A percentile compares a stretch with the other conserved stretches of the same genome.
These are phyloP conservation scores for Spencermartinsiella europaea DNA, from an alignment of 805 yeast species.

Conservation along the genomic window DNA sequence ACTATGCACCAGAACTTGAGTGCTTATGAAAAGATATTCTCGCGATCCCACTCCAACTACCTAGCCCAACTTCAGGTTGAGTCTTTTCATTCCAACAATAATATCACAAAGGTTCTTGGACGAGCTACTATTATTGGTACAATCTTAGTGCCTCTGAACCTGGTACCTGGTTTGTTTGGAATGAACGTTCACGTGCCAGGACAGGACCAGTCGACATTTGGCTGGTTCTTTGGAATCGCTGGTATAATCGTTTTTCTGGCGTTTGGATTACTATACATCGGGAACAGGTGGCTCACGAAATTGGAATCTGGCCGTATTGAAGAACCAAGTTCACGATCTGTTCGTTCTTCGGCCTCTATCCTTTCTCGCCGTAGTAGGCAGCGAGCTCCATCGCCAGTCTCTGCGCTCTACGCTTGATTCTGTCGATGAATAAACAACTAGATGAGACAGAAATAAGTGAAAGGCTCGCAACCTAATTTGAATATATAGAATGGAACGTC, in stretches of 20 bases:
- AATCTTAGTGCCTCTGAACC: slow-evolving; percentile 79
- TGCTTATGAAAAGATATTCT: slow-evolving; percentile 88
- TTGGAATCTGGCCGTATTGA: slow-evolving; percentile 5
- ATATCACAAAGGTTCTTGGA: slow-evolving; percentile 80
- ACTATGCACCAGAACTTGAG: slow-evolving; percentile 90
- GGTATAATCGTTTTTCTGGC: slow-evolving; percentile 46
- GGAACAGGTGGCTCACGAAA: slow-evolving; percentile 26
- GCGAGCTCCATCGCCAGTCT: slow-evolving; percentile 1
- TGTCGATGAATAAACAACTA: too few relatives aligned
- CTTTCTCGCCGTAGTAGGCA: slow-evolving; percentile 5
- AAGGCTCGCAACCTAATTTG: too few relatives aligned
- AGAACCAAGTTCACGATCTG: background rate
- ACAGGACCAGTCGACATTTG: slow-evolving; percentile 37
- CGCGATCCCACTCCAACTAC: slow-evolving; percentile 87
- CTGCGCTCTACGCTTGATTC: background rate
- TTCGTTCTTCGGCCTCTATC: slow-evolving; percentile 13
- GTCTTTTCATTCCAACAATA: slow-evolving; percentile 78
- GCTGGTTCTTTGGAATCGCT: slow-evolving; percentile 68
- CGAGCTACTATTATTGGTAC: slow-evolving; percentile 90
- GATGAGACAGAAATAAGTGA: too few relatives aligned
- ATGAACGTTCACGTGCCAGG: slow-evolving; percentile 95
- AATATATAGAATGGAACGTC: too few relatives aligned
- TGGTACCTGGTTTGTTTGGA: slow-evolving; percentile 89
- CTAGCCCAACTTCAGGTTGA: slow-evolving; percentile 92
- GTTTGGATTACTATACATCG: slow-evolving; percentile 36